Evolutionary conservation across 2,329 filamentous ascomycete genomes (phyloP).

Genomic region (Botrytis cinerea): DNA sequence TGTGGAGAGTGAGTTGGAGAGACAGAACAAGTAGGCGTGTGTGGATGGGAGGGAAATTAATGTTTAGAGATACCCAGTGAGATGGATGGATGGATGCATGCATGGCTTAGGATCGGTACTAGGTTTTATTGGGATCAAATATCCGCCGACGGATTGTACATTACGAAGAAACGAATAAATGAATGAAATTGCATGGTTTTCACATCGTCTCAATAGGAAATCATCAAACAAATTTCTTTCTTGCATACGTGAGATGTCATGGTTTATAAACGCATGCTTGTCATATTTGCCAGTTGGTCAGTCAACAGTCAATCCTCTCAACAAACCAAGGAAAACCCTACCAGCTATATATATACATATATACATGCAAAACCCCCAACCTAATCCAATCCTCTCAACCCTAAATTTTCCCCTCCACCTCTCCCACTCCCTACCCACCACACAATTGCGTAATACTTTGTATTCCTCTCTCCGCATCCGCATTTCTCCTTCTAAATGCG

Average conservation of each 20-base stretch:
- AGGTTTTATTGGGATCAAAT: neutral
- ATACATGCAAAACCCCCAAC: neutral
- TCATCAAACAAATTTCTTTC: neutral
- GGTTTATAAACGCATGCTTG: no score
- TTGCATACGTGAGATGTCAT: neutral
- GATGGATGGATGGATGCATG: neutral
- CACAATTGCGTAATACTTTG: no score
- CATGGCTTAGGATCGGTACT: neutral
- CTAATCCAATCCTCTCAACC: neutral
- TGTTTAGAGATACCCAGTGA: neutral
- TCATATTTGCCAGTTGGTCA: neutral
- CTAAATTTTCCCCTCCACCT: no score
- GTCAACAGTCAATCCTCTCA: neutral
- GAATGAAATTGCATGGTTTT: neutral
- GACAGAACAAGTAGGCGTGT: slow-evolving; percentile 45
- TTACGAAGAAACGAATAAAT: neutral
- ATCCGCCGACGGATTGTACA: neutral
- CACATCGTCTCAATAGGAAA: rapidly evolving
- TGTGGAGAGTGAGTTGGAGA: slow-evolving; percentile 77
- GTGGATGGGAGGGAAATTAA: neutral
- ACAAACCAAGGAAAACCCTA: neutral
- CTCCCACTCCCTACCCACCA: no score
- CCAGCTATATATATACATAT: neutral
- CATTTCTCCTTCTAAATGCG: no score
- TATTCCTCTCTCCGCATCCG: no score